These are phyloP conservation scores for Bifiguratus adelaidae DNA, from an alignment of 192 early-diverging fungal genomes.

Conservation along the genomic window DNA sequence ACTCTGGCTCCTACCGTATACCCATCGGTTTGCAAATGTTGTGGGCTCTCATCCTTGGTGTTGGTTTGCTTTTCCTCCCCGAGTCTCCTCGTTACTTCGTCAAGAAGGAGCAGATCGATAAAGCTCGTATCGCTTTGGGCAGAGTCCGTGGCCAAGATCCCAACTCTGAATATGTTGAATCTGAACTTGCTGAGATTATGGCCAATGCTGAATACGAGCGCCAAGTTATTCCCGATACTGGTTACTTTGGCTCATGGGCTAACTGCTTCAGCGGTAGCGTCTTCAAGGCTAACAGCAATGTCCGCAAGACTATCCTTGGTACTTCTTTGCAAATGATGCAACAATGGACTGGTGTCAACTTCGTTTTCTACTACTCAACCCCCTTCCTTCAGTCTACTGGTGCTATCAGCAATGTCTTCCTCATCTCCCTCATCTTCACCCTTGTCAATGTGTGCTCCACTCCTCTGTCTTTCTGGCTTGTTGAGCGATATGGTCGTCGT, in stretches of 20 bases:
- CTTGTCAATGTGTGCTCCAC: slow-evolving; percentile 77
- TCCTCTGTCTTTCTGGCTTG: slow-evolving; percentile 70
- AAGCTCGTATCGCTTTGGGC: slow-evolving; percentile 59
- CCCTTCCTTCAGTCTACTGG: slow-evolving; percentile 36
- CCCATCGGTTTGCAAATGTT: slow-evolving; percentile 73
- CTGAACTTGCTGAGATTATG: slow-evolving; percentile 63
- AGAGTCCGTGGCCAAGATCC: slow-evolving; percentile 48
- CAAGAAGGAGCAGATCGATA: slow-evolving; percentile 49
- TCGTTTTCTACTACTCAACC: slow-evolving; percentile 74
- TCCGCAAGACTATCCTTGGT: slow-evolving; percentile 50
- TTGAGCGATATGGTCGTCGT: slow-evolving; percentile 78
- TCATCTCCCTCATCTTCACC: slow-evolving; percentile 66
- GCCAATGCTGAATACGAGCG: slow-evolving; percentile 52
- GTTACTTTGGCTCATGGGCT: slow-evolving; percentile 63
- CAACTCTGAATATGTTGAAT: slow-evolving; percentile 34
- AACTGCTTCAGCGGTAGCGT: slow-evolving; percentile 44
- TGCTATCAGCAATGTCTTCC: slow-evolving; percentile 29
- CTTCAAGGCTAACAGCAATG: slow-evolving; percentile 21
- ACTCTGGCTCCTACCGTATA: slow-evolving; percentile 28
- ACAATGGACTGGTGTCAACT: slow-evolving; percentile 82
- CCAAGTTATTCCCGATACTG: slow-evolving; percentile 50
- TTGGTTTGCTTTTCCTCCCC: slow-evolving; percentile 65
- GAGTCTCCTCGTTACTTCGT: slow-evolving; percentile 83
- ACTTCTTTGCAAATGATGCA: slow-evolving; percentile 66
- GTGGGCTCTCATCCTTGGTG: slow-evolving; percentile 60